These are phyloP conservation scores for Saccharomycopsis crataegensis DNA, from an alignment of 1,139 yeast genomes.

Conservation along the genomic window DNA sequence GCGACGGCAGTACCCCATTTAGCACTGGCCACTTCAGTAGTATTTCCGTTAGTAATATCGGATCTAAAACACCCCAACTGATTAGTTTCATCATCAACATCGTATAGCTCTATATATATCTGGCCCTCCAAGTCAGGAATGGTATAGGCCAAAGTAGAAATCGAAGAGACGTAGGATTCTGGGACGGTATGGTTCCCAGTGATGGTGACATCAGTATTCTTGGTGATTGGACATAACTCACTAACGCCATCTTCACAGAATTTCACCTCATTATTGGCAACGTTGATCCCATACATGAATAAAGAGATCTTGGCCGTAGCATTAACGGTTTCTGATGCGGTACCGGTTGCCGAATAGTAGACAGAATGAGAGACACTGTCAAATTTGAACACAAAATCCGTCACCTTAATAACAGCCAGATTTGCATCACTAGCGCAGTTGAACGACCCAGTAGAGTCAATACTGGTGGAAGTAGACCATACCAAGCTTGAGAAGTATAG, in stretches of 20 bases:
- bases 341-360: slow-evolving; percentile 23
- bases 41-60: slow-evolving; percentile 27
- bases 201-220: slow-evolving; percentile 22
- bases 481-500: neutral
- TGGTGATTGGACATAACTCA: slow-evolving; percentile 27
- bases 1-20: slow-evolving; percentile 26
- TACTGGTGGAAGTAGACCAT: neutral
- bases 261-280: slow-evolving; percentile 24
- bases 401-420: slow-evolving; percentile 9
- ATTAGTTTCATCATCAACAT: slow-evolving; percentile 21
- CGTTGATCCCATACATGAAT: slow-evolving; percentile 26
- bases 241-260: slow-evolving; percentile 25
- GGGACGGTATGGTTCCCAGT: slow-evolving; percentile 27
- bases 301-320: slow-evolving; percentile 24
- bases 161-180: slow-evolving; percentile 22
- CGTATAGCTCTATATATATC: slow-evolving; percentile 23
- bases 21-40: slow-evolving; percentile 23
- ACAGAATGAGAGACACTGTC: slow-evolving; percentile 20
- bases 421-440: slow-evolving; percentile 17
- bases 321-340: slow-evolving; percentile 20
- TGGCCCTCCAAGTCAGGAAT: slow-evolving; percentile 29
- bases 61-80: slow-evolving; percentile 28
- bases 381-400: slow-evolving; percentile 13
- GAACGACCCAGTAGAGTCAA: slow-evolving; percentile 16
- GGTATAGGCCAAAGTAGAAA: slow-evolving; percentile 26